Percentiles rank a stretch among this genome's conserved stretches.
These are phyloP conservation scores for Aeminium ludgeri DNA, from an alignment of 495 filamentous ascomycete genomes.

Conservation along the genomic window DNA sequence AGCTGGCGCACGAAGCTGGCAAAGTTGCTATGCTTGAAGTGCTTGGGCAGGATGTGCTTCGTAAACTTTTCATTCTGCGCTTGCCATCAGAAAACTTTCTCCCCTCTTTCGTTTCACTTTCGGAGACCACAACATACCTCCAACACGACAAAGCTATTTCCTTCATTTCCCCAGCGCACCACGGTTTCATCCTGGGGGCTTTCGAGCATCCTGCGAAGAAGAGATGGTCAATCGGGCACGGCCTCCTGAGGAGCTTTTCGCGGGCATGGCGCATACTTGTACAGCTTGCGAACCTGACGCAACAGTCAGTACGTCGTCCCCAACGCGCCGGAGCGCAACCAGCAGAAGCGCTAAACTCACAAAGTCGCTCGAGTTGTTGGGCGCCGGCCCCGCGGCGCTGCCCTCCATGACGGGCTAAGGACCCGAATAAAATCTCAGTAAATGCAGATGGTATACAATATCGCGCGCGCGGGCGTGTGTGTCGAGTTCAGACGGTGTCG, in stretches of 20 bases:
- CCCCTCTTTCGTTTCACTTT: too few relatives aligned
- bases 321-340: not conserved
- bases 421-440: not conserved
- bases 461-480: not conserved
- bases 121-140: slow-evolving; percentile 69
- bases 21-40: slow-evolving; percentile 98
- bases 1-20: slow-evolving; percentile 96
- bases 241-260: not conserved
- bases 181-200: slow-evolving; percentile 83
- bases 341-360: slow-evolving; percentile 32
- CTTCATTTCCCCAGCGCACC: slow-evolving; percentile 87
- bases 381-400: slow-evolving; percentile 27
- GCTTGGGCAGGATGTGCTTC: slow-evolving; percentile 89
- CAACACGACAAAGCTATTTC: slow-evolving; percentile 91
- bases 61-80: slow-evolving; percentile 92
- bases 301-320: slow-evolving; percentile 4
- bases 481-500: too few relatives aligned
- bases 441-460: too few relatives aligned
- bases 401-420: slow-evolving; percentile 18
- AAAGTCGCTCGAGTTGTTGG: slow-evolving; percentile 65
- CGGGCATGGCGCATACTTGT: slow-evolving; percentile 52
- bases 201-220: slow-evolving; percentile 69
- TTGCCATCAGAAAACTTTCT: not conserved
- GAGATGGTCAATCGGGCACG: slow-evolving; percentile 1
- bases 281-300: slow-evolving; percentile 84